Base-by-base conservation (phyloP, 2,329 filamentous ascomycete species). In the Sporothrix protearum region DNA sequence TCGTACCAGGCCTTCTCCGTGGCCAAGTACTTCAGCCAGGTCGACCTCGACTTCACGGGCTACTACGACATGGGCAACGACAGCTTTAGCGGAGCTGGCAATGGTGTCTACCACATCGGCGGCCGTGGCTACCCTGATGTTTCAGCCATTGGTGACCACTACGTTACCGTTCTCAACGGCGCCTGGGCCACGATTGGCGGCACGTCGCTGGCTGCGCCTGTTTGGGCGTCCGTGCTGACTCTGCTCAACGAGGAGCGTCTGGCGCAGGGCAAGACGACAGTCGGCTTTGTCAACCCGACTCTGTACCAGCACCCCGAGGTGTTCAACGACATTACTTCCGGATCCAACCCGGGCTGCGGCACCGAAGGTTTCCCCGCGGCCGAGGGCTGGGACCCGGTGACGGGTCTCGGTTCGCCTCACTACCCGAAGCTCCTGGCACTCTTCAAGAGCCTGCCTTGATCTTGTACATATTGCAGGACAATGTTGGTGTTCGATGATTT, bases 231-330 rank as follows among this genome's bases (percentile, higher is more conserved):
- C 7, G 82, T 91, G 64, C 80, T 92, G 53, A 82, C 86, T 0
- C 82, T 91, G 3, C 79, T 91, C 71, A 91, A 91, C 75, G 88
- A 91, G 75, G 87, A 85, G 0, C 81, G 87, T 45, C 78, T 90
- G 22, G 79, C 82, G 0, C 80, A 78, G 7, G 85, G 85, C 5
- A 83, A 85, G 76, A 74, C 71, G 10, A 76, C 80, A 0, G 71
- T 83, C 0, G 79, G 80, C 1, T 81, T 80, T 68, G 74, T 81
- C 61, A 81, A 81, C 73, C 79, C 78, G 3, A 71, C 74, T 0
- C 57, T 78, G 71, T 79, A 79, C 61, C 67, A 72, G 22, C 76
- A 79, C 68, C 78, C 78, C 0, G 76, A 78, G 45, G 76, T 78
- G 10, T 77, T 79, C 49, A 77, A 78, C 57, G 78, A 79, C 66